Evolutionary conservation across 148 eudicot species (phyloP), one percentile per base, ranked within the genome.

Genomic region (Silene uniflora): DNA sequence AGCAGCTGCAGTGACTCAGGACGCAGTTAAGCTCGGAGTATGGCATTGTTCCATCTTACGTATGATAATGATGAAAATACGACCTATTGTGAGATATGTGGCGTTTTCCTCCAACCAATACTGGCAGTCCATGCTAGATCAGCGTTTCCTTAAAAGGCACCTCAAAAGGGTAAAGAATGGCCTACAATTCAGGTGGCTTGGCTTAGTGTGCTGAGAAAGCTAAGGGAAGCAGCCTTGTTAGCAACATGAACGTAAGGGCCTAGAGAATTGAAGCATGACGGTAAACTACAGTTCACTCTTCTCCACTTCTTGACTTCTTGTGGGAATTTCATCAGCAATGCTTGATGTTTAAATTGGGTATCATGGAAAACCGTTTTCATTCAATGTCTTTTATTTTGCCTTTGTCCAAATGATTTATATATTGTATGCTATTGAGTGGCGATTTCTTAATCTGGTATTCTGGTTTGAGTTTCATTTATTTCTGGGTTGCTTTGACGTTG

Each of bases 1-100:
- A 35, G 81, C 58, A 81, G 81, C 84, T 62, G 77, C 62, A 62
- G 82, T 73, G 61, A 80, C 70, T 27, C 80, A 80, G 60, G 84
- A 86, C 72, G 67, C 44, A 58, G 61, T 68, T 69, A 81, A 76
- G 78, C 69, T 84, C 62, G 91, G 87, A 54, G 76, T 88, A 44
- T 92, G 98, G 98, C 79, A 84, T 32, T 95, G 97, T 82, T 83
- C 92, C 71, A 87, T 95, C 46, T 92, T 74, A 95, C 98, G 46
- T 95, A 83, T 80, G 97, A 95, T 78, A 95, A 92, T 81, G 94
- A 88, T 74, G 96, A 90, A 66, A 68, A 62, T 73, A 85, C 89
- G 91, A 80, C 87, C 73, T 83, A 76, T 76, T 92, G 98, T 84
- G 97, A 95, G 18, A 88, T 92, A 77, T 95, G 98, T 79, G 96